Conservation (phyloP, 345 rosid genomes). For the Eucalyptus urophylla region DNA sequence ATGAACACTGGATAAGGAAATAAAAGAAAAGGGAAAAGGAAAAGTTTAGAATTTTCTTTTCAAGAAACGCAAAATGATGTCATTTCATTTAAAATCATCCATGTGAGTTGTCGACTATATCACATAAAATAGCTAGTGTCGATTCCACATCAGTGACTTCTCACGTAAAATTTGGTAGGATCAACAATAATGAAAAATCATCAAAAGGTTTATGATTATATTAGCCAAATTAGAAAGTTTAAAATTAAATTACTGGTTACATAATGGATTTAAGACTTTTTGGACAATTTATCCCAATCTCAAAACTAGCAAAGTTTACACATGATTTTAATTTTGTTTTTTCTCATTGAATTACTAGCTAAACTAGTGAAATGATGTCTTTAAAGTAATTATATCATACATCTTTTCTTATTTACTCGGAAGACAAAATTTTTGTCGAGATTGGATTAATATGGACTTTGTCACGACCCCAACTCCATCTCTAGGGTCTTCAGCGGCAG, state of each 20-base stretch:
- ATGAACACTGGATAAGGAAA: not conserved
- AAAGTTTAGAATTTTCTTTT: too few species aligned
- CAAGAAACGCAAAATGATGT: not conserved
- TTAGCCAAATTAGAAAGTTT: not conserved
- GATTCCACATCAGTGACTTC: too few species aligned
- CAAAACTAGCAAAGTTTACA: too few species aligned
- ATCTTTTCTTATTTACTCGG: not conserved
- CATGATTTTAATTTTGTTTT: not conserved
- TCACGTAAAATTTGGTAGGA: not conserved
- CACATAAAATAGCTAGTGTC: accelerated
- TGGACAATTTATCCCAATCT: not conserved
- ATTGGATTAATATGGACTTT: not conserved
- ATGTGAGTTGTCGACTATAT: accelerated
- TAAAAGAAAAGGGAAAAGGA: not conserved
- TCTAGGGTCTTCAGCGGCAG: accelerated
- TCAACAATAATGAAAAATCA: not conserved
- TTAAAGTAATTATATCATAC: not conserved
- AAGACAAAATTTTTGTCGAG: not conserved
- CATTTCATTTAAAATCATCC: too few species aligned
- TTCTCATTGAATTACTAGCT: not conserved
- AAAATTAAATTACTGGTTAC: not conserved
- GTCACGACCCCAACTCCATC: not conserved
- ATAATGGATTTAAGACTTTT: not conserved
- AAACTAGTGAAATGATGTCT: not conserved
- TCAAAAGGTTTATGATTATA: not conserved